Conservation (phyloP, 2,329 filamentous ascomycete species). For the Metarhizium rileyi region DNA sequence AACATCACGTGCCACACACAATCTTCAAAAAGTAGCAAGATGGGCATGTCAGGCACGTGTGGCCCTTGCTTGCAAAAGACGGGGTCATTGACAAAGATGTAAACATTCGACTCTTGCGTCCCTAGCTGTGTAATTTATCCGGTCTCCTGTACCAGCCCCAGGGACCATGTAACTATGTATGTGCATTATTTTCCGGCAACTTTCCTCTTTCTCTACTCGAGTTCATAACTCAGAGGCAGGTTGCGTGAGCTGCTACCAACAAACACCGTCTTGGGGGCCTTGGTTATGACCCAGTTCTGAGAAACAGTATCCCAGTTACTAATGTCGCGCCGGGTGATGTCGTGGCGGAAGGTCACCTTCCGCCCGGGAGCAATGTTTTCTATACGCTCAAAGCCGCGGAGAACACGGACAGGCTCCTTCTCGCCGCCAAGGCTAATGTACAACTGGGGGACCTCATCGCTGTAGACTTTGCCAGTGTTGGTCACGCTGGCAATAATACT, state of each 20-base stretch:
- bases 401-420: conserved; percentile 53
- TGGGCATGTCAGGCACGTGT: too few relatives aligned
- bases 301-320: conserved; percentile 71
- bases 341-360: conserved; percentile 54
- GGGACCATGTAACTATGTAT: neutral
- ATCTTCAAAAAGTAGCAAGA: too few relatives aligned
- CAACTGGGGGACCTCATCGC: conserved; percentile 66
- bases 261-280: conserved; percentile 41
- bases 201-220: neutral
- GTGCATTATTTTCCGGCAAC: neutral
- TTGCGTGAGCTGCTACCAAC: conserved; percentile 48
- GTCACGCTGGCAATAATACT: conserved; percentile 56
- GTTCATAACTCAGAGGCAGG: conserved; percentile 30
- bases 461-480: conserved; percentile 56
- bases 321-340: conserved; percentile 69
- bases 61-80: too few relatives aligned
- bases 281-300: conserved; percentile 76
- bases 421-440: conserved; percentile 76
- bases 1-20: too few relatives aligned
- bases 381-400: conserved; percentile 76
- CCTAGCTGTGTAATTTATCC: neutral
- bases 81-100: neutral
- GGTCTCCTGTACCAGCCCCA: neutral
- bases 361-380: conserved; percentile 57
- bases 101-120: neutral